Evolutionary conservation across 805 yeast species (phyloP), one percentile per base, ranked within the genome.

Genomic region (Nematodospora valgi): DNA sequence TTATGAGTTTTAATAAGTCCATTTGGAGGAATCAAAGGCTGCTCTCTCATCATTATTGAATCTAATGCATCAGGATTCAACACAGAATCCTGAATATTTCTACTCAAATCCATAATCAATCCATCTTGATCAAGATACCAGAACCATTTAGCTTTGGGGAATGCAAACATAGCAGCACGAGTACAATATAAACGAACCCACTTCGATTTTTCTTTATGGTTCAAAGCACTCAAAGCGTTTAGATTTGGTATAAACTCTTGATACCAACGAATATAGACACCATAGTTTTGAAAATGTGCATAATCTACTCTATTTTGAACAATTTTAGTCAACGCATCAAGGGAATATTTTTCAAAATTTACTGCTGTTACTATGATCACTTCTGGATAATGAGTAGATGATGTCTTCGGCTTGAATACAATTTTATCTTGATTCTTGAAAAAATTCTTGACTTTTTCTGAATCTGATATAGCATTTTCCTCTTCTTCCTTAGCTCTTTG

Each of bases 131-230:
- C 96, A 28, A 93, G 54, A 52, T 79, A 89, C 93, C 97, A 86
- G 52, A 89, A 81, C 69, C 86, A 83, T 55, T 86, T 78, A n/a
- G 96, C 84, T 31, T 80, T 68, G 1, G 98, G 98, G 66, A 88
- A 88, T 0, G 95, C 93, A 56, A 76, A 77, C 82, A 91, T 79
- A n/a, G 98, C 97, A 27, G 89, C 93, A 41, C 94, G 73, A 54
- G 86, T 56, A 26, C 80, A 56, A 38, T 75, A 73, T 19, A 81
- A 51, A 44, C 80, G 76, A 21, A 78, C 72, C 93, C 95, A 85
- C 44, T 65, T 67, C 19, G 68, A 61, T 38, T 64, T 63, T 45
- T 77, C 65, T 50, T 54, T 43, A 46, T 59, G 59, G 43, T 61
- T 57, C 40, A 64, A 59, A 47, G 70, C 57, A 23, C 69, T 68